Conservation (phyloP, 306 rosid species). For the Purshia tridentata region DNA sequence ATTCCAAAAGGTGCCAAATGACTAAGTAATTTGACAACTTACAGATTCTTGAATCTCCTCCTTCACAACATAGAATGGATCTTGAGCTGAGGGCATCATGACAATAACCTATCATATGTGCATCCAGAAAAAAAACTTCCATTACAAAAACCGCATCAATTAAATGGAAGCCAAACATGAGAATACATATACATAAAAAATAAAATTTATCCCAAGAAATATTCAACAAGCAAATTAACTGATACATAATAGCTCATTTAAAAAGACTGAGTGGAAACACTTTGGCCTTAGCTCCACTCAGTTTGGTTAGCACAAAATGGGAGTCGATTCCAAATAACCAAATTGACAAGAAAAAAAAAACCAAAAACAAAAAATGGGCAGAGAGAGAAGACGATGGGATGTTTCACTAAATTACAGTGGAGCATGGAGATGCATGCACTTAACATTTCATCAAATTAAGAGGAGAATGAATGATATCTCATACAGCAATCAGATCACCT, state of each 20-base stretch:
- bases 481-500: too few species aligned
- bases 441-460: too few species aligned
- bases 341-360: background rate
- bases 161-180: background rate
- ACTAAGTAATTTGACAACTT: conserved; percentile 32
- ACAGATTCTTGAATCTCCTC: conserved; percentile 97
- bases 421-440: too few species aligned
- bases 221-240: background rate
- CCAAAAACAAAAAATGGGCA: too few species aligned
- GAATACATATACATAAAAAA: background rate
- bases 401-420: too few species aligned
- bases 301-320: background rate
- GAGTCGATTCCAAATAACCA: background rate
- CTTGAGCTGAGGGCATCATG: conserved; percentile 92
- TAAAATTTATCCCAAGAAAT: background rate
- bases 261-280: background rate
- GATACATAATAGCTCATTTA: background rate
- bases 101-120: conserved; percentile 15
- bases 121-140: conserved; percentile 13
- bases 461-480: too few species aligned
- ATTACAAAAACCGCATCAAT: conserved; percentile 10
- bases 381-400: too few species aligned
- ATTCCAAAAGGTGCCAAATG: background rate
- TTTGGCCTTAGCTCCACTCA: conserved; percentile 1
- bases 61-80: conserved; percentile 96